Percentiles rank a stretch among this genome's conserved stretches.
phyloP scores from a whole-genome alignment of 2,329 filamentous ascomycete species.

The Leptographium galeiforme region DNA sequence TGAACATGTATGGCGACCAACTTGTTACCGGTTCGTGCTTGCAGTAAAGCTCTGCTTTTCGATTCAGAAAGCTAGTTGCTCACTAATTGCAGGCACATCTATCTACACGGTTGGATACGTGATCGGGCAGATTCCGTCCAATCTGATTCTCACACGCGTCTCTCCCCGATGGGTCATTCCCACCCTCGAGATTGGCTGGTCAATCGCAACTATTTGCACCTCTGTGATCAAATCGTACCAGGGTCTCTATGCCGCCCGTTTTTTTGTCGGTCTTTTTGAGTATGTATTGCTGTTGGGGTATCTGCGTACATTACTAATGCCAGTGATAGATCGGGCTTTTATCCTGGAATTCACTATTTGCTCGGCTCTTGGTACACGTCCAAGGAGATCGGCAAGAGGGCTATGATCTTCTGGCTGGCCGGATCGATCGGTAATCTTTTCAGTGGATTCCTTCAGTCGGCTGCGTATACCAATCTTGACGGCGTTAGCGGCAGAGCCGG shows the following conservation, averaged over 20 bases:
- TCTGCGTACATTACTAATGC: background rate
- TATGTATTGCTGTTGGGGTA: constrained; percentile 15
- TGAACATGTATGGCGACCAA: constrained; percentile 27
- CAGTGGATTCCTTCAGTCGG: constrained; percentile 29
- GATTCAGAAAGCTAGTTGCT: background rate
- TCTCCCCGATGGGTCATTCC: constrained; percentile 19
- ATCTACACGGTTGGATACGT: constrained; percentile 18
- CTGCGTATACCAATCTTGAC: constrained; percentile 37
- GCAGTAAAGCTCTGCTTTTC: background rate
- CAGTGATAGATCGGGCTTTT: constrained; percentile 23
- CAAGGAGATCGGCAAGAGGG: constrained; percentile 47
- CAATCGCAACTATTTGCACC: constrained; percentile 12
- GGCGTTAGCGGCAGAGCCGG: constrained; percentile 33
- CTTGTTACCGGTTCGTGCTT: constrained; percentile 17
- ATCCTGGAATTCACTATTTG: constrained; percentile 37
- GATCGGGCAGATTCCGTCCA: constrained; percentile 15
- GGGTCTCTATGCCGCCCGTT: constrained; percentile 32
- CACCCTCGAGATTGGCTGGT: constrained; percentile 19
- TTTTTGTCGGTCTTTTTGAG: constrained; percentile 41
- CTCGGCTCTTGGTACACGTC: constrained; percentile 45
- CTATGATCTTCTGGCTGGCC: constrained; percentile 48
- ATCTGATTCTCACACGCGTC: constrained; percentile 12
- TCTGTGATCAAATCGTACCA: constrained; percentile 14
- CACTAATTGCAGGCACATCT: constrained; percentile 13
- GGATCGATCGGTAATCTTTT: constrained; percentile 33